Base-by-base conservation (phyloP, 2,329 filamentous ascomycete genomes). In the Alternaria gaisen region DNA sequence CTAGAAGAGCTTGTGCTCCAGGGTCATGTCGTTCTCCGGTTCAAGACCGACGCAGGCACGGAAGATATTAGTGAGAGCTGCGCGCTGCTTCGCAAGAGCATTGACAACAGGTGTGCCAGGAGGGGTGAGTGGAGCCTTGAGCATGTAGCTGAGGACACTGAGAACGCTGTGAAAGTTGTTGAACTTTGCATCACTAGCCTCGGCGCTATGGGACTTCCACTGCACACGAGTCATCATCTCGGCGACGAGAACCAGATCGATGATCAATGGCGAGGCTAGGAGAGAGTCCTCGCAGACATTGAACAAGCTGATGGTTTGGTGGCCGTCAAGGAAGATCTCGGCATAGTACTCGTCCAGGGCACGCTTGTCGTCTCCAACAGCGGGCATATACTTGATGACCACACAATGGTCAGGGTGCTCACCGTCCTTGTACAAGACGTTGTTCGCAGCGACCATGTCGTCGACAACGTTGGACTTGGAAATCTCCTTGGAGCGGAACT, bases 341-440 rank as follows among this genome's bases (percentile, higher is more conserved):
- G 93, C 95, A 72, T 97, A 97, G 87, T 99, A 99, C 86, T 99
- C 95, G 76, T 99, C 95, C 56, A 99, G 87, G 56, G 95, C 95
- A 78, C 95, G 93, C 89, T 99, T 99, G 87, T 97, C 96, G 83
- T 99, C 95, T 65, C 95, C 95, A 50, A 99, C 95, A 66, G 94
- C 93, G 36, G 95, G 95, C 94, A 99, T 97, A 86, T 99, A 99
- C 88, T 99, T 99, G 89, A 99, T 99, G 72, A 99, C 95, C 61
- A 99, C 95, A 61, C 92, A 96, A 85, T 99, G 95, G 79, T 99
- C 94, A 2, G 95, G 95, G 81, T 98, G 94, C 84, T 99, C 95
- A 71, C 90, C 93, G 74, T 92, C 85, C 81, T 90, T 88, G 86
- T 99, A 99, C 58, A 99, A 86, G 51, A 98, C 89, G 52, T 83